Conservation (phyloP, 306 rosid genomes). For the Hippophae rhamnoides region DNA sequence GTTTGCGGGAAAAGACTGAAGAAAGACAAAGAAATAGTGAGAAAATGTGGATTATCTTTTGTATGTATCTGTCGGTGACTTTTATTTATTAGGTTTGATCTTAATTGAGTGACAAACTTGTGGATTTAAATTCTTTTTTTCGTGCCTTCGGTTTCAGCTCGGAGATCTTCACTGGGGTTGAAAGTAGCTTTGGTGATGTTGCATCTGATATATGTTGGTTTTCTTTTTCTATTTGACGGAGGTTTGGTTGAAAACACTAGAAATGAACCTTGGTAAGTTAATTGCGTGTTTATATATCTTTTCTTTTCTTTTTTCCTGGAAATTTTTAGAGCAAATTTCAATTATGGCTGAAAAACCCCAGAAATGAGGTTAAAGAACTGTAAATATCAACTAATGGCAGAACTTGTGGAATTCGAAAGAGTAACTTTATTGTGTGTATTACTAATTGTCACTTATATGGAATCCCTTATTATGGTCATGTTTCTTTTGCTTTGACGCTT, state of each 20-base stretch:
- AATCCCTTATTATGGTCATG: constrained; percentile 7
- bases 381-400: background rate
- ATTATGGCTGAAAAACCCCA: background rate
- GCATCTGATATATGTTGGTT: constrained; percentile 55
- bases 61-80: background rate
- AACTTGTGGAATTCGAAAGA: background rate
- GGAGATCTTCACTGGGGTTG: constrained; percentile 69
- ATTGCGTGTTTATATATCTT: background rate
- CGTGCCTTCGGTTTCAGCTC: constrained; percentile 42
- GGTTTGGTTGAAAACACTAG: constrained; percentile 60
- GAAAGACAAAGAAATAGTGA: background rate
- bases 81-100: too few relatives aligned
- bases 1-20: constrained; percentile 10
- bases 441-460: constrained; percentile 3
- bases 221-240: constrained; percentile 67
- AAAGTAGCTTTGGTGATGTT: constrained; percentile 59
- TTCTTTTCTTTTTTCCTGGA: background rate
- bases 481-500: constrained; percentile 5
- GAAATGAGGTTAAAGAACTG: background rate
- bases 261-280: constrained; percentile 67
- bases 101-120: too few relatives aligned
- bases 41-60: background rate
- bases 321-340: background rate
- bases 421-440: background rate
- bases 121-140: constrained; percentile 8